Percentiles rank a stretch among this genome's conserved stretches.
These are phyloP conservation scores for Plasmopara muralis DNA, from an alignment of 352 stramenopile species.

Conservation along the genomic window DNA sequence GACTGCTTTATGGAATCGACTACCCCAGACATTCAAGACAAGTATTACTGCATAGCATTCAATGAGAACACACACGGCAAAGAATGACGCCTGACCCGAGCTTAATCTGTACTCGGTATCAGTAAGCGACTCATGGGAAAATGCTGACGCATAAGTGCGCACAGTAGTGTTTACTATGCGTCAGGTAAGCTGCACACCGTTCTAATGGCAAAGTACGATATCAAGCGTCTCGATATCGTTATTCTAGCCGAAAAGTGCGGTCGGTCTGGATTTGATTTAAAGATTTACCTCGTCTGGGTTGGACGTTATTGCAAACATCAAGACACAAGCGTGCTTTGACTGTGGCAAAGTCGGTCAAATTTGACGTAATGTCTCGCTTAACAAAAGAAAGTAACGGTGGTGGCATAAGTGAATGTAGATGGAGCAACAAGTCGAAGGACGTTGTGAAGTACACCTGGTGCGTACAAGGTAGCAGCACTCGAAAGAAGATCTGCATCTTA, in stretches of 20 bases:
- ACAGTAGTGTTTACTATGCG: background rate
- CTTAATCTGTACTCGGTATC: background rate
- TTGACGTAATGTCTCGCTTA: background rate
- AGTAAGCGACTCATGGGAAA: background rate
- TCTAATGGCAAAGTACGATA: background rate
- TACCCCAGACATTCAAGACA: background rate
- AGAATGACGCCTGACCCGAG: background rate
- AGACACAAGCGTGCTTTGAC: background rate
- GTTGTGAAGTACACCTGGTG: background rate
- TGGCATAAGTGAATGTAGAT: background rate
- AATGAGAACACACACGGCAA: background rate
- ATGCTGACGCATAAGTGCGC: background rate
- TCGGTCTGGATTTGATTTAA: background rate
- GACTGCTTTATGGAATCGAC: background rate
- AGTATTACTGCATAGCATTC: background rate
- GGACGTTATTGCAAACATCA: background rate
- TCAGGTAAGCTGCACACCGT: background rate
- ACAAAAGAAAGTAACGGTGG: background rate
- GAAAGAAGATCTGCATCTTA: background rate
- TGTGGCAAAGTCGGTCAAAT: background rate
- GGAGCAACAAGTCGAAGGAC: background rate
- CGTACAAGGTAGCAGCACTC: background rate
- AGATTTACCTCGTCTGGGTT: background rate
- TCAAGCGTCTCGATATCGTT: background rate
- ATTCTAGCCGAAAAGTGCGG: background rate